Evolutionary conservation across 108 stramenopile species (phyloP).

Genomic region (Asterionellopsis glacialis): DNA sequence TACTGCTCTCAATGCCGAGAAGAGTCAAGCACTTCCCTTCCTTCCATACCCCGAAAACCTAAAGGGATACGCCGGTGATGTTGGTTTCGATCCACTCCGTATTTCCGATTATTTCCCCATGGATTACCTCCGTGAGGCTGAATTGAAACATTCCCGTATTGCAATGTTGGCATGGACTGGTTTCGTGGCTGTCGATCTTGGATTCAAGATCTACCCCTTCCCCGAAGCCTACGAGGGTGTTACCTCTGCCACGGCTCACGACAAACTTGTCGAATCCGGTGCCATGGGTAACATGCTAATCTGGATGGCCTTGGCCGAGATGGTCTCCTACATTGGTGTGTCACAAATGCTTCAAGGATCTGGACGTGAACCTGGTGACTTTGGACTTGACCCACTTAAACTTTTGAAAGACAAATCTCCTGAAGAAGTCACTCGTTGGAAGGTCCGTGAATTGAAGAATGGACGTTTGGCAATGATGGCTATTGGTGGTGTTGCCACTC

Average conservation of each 20-base stretch:
- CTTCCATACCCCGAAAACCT: constrained; percentile 84
- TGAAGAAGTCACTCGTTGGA: constrained; percentile 68
- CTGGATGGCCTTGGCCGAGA: constrained; percentile 68
- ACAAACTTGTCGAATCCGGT: constrained; percentile 71
- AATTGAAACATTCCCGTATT: constrained; percentile 95
- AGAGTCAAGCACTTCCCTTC: constrained; percentile 83
- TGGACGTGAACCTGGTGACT: constrained; percentile 91
- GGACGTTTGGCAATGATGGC: constrained; percentile 92
- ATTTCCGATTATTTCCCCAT: constrained; percentile 84
- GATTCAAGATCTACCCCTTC: constrained; percentile 68
- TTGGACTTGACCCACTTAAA: constrained; percentile 77
- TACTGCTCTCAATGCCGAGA: constrained; percentile 34
- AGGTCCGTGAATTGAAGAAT: constrained; percentile 84
- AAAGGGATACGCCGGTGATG: constrained; percentile 83
- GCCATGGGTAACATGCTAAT: constrained; percentile 78
- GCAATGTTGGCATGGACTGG: constrained; percentile 90
- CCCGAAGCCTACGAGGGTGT: constrained; percentile 76
- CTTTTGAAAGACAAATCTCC: constrained; percentile 65
- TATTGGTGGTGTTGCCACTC: constrained; percentile 50
- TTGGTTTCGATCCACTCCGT: constrained; percentile 92
- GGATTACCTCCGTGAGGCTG: constrained; percentile 91
- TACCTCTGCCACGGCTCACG: constrained; percentile 80
- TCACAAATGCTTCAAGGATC: constrained; percentile 88
- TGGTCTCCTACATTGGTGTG: constrained; percentile 58
- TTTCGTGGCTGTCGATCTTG: constrained; percentile 87